Conservation (phyloP, 345 rosid species). For the Bruguiera parviflora region DNA sequence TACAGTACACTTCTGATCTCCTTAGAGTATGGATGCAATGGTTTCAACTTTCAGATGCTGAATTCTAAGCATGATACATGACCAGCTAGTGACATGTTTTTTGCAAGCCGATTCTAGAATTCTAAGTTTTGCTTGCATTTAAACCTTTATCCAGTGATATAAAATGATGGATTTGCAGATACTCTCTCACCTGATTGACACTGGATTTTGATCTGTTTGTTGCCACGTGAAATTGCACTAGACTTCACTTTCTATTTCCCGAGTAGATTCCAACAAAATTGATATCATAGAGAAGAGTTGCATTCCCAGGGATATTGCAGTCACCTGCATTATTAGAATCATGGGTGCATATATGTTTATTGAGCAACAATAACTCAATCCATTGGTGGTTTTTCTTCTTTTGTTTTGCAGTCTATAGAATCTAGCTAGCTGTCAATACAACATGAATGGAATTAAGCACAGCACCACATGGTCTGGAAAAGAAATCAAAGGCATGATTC, state of each 20-base stretch:
- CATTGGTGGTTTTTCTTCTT: neutral
- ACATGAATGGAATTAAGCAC: neutral
- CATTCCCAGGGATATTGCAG: constrained; percentile 92
- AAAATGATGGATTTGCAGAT: neutral
- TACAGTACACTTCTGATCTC: too few relatives aligned
- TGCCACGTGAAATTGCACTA: neutral
- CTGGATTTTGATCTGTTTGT: neutral
- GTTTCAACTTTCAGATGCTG: neutral
- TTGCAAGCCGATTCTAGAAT: neutral
- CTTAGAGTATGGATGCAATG: too few relatives aligned
- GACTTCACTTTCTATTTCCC: constrained; percentile 61
- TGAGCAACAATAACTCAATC: neutral
- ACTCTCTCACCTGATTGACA: constrained; percentile 16
- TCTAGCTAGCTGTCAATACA: neutral
- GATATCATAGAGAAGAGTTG: constrained; percentile 84
- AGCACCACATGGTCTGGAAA: neutral
- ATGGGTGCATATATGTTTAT: neutral
- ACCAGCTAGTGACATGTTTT: neutral
- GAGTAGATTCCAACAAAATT: constrained; percentile 69
- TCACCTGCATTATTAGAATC: constrained; percentile 53
- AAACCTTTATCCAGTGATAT: neutral
- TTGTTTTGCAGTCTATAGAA: neutral
- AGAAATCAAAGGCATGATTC: neutral
- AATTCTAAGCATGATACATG: neutral
- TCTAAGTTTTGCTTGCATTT: neutral